A percentile compares a stretch with the other conserved stretches of the same genome.
Evolutionary conservation across 225 moss, liverwort and hornwort genomes (phyloP).

Genomic region (Asterella californica): DNA sequence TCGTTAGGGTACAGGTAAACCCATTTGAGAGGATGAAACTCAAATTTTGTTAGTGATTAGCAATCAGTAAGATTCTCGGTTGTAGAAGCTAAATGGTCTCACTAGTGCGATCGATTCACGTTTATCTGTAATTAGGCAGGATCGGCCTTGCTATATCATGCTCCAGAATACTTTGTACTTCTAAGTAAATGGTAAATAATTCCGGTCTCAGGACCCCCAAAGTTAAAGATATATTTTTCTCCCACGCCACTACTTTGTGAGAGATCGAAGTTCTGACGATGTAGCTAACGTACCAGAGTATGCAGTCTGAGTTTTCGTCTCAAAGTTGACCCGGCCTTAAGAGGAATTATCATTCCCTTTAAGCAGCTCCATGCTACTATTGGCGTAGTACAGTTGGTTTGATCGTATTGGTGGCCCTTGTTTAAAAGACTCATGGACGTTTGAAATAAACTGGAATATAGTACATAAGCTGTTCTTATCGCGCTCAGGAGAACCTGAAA

Average conservation of each 20-base stretch:
- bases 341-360: no score
- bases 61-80: background rate
- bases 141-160: background rate
- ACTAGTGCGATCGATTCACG: background rate
- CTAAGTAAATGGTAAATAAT: background rate
- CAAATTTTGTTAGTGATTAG: conserved; percentile 22
- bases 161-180: background rate
- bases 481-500: no score
- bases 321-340: no score
- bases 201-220: background rate
- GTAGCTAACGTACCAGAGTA: no score
- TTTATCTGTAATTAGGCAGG: conserved; percentile 15
- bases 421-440: no score
- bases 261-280: no score
- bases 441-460: no score
- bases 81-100: background rate
- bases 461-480: no score
- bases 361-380: no score
- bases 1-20: conserved; percentile 6
- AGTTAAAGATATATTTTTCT: background rate
- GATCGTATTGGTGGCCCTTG: no score
- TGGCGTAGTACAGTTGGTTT: no score
- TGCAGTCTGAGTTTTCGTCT: no score
- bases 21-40: background rate
- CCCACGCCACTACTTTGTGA: background rate